These are phyloP conservation scores for Ilex asprella DNA, from an alignment of 257 asterid genomes.

Conservation along the genomic window DNA sequence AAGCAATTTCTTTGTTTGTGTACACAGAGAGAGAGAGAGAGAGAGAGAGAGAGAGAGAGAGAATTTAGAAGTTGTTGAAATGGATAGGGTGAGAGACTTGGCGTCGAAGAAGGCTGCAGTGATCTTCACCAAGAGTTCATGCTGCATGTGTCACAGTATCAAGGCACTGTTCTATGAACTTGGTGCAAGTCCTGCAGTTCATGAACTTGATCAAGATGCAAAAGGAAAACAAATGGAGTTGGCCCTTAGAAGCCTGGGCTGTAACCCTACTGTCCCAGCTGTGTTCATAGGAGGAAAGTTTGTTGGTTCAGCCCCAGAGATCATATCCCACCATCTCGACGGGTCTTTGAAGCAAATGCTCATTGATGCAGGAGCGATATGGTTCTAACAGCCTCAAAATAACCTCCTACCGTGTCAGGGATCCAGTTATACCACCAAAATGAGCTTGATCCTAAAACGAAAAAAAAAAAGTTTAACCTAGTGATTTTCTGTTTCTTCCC, in stretches of 20 bases:
- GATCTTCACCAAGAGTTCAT: slow-evolving; percentile 78
- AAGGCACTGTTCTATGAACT: slow-evolving; percentile 65
- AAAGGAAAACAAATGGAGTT: slow-evolving; percentile 59
- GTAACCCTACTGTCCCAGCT: slow-evolving; percentile 68
- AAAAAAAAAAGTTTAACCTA: too few relatives aligned
- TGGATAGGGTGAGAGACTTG: slow-evolving; percentile 63
- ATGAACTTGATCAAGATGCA: slow-evolving; percentile 59
- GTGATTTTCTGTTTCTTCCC: not conserved
- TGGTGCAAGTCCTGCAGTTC: slow-evolving; percentile 74
- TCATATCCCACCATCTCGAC: slow-evolving; percentile 62
- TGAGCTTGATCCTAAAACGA: too few relatives aligned
- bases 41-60: not conserved
- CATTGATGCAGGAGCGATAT: slow-evolving; percentile 61
- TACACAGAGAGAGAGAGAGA: too few relatives aligned
- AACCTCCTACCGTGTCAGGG: not conserved
- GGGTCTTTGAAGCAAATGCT: slow-evolving; percentile 67
- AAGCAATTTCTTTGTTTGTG: too few relatives aligned
- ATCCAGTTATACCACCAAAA: not conserved
- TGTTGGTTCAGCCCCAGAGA: slow-evolving; percentile 62
- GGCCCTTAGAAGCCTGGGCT: slow-evolving; percentile 54
- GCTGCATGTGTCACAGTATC: slow-evolving; percentile 87
- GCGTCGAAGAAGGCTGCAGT: slow-evolving; percentile 68
- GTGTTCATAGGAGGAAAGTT: slow-evolving; percentile 66
- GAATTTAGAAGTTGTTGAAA: not conserved
- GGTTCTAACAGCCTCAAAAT: slow-evolving; percentile 33